Base-by-base conservation (phyloP, 257 asterid genomes). In the Marsdenia floribunda region DNA sequence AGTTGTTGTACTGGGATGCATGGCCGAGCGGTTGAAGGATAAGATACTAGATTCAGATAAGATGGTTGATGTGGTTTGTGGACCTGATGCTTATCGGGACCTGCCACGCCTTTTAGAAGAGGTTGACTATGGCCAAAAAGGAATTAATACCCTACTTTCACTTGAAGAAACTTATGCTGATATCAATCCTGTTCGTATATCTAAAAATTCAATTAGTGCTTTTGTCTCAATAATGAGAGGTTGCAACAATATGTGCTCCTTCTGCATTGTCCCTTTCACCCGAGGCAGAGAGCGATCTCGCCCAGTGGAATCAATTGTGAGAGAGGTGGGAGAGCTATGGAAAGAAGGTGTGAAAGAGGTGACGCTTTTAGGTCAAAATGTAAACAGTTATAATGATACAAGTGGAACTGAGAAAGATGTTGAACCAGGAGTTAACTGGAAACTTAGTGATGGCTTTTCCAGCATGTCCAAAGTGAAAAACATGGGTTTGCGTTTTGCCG, bases 21-120 rank as follows among this genome's bases (percentile, higher is more conserved):
- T 90, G 99, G 99, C 99, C 26, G 98, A 94, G 90, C 90, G 97
- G 86, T 86, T 94, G 76, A 94, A 94, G 89, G 99, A 94, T 22
- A 94, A 94, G 82, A 92, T 94, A 83, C 79, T 94, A 83, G 98
- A 94, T 84, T 78, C 99, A 29, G 99, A 94, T 75, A 94, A 94
- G 87, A 94, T 94, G 99, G 99, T 94, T 70, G 99, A 94, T 79
- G 98, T 94, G 72, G 98, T 94, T 60, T 94, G 99, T 72, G 97
- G 98, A 42, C 99, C 99, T 26, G 99, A 94, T 87, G 98, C 98
- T 68, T 92, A 94, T 75, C 82, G 99, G 16, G 99, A 94, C 85
- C 82, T 94, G 80, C 99, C 99, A 47, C 93, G 98, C 52, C 89
- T 94, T 42, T 78, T 94, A 73, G 97, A 89, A 83, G 99, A 94